Evolutionary conservation across 1,284 basidiomycete species (phyloP).

Genomic region (Microbotryum intermedium): DNA sequence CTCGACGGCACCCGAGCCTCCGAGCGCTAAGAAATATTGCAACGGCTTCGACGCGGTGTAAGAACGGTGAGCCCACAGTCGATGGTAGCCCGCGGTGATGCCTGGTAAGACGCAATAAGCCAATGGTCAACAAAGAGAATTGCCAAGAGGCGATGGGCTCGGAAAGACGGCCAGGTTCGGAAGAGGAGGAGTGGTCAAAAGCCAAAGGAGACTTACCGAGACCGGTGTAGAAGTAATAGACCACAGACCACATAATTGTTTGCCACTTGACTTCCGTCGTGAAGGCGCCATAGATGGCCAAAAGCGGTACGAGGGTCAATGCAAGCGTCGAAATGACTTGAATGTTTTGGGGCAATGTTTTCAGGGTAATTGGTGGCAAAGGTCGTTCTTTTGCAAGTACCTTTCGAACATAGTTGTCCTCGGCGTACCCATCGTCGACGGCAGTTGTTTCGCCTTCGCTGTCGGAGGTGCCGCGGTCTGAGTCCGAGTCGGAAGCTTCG

Average conservation of each 20-base stretch:
- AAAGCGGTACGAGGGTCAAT: constrained; percentile 60
- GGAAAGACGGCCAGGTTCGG: constrained; percentile 1
- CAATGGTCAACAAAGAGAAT: background rate
- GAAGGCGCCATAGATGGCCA: constrained; percentile 60
- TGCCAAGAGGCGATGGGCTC: constrained; percentile 39
- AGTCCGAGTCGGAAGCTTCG: constrained; percentile 12
- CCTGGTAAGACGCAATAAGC: background rate
- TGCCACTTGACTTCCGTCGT: constrained; percentile 55
- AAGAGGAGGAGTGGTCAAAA: background rate
- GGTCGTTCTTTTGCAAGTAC: constrained; percentile 64
- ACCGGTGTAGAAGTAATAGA: constrained; percentile 68
- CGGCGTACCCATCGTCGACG: constrained; percentile 51
- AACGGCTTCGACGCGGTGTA: constrained; percentile 78
- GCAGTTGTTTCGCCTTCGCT: constrained; percentile 32
- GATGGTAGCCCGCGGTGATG: constrained; percentile 67
- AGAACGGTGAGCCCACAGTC: constrained; percentile 82
- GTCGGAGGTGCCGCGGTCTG: constrained; percentile 24
- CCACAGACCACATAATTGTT: constrained; percentile 55
- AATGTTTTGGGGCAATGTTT: constrained; percentile 60
- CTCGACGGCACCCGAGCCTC: constrained; percentile 77
- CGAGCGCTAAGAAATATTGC: constrained; percentile 65
- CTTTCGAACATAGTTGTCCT: constrained; percentile 82
- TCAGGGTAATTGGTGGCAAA: constrained; percentile 65
- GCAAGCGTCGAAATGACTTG: constrained; percentile 67
- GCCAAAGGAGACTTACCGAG: constrained; percentile 43